Evolutionary conservation across 2,329 filamentous ascomycete species (phyloP), one percentile per base, ranked within the genome.

Genomic region (Ascosphaera pollenicola): DNA sequence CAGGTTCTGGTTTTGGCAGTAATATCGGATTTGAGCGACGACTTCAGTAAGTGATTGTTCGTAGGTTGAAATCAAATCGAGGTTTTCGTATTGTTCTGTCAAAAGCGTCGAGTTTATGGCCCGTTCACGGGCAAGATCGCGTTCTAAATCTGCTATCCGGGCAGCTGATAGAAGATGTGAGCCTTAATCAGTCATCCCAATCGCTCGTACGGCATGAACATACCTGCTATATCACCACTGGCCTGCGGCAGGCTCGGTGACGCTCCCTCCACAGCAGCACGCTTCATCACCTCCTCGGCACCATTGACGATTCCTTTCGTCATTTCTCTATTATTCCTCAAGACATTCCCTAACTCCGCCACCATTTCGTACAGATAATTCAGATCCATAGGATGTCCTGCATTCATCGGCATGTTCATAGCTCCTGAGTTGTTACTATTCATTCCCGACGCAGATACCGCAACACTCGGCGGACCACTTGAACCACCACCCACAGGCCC

Each of bases 321-420:
- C 44, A 60, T 58, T 43, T 65, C 63, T 13, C 63, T 58, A 41
- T 66, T 66, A 41, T 60, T 60, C 45, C 61, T 60, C 39, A 66
- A 49, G 1, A 66, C 57, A 13, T 62, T 59, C 37, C 63, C 64
- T 43, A 66, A 47, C 42, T 66, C 63, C 39, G 63, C 48, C 19
- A 66, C 60, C 55, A 64, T 64, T 28, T 63, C 58, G 41, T 62
- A 66, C 2, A 66, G 52, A 40, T 64, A 59, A 43, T 65, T 62
- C 37, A 66, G 51, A 44, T 66, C 63, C 59, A 65, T 64, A 49
- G 65, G 61, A 40, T 66, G 63, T 8, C 63, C 63, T 7, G 63
- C 63, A 43, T 61, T 62, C 54, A 61, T 57, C 1, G 60, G 55
- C 42, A 62, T 51, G 39, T 53, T 55, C 50, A 60, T 56, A 7